A percentile compares a stretch with the other conserved stretches of the same genome.
Evolutionary conservation across 2,329 filamentous ascomycete species (phyloP).

Genomic region (Alternaria tenuissima): DNA sequence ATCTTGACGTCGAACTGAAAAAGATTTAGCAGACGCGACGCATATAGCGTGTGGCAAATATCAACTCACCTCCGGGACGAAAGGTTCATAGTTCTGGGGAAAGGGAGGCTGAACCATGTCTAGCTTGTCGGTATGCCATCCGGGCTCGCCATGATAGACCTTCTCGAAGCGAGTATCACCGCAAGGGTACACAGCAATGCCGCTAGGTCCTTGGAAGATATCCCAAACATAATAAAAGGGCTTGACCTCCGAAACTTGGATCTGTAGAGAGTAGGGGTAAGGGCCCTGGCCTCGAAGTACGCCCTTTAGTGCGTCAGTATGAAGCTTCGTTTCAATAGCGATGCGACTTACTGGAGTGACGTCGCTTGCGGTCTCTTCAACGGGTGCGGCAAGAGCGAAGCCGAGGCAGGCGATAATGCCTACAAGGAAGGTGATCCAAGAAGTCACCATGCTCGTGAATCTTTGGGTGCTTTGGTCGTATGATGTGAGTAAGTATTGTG

Average conservation of each 20-base stretch:
- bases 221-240: not conserved
- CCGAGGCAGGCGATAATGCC: not conserved
- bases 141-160: slow-evolving; percentile 1
- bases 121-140: slow-evolving; percentile 1
- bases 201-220: slow-evolving; percentile 8
- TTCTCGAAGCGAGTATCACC: slow-evolving; percentile 1
- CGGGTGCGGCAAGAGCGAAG: not conserved
- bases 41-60: not conserved
- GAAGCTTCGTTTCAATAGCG: not conserved
- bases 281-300: not conserved
- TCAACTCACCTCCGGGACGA: not conserved
- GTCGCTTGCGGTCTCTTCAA: not conserved
- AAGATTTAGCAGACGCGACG: not conserved
- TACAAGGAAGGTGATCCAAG: not conserved
- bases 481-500: not conserved
- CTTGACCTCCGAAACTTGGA: not conserved
- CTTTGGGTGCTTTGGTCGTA: no score
- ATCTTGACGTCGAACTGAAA: not conserved
- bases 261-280: slow-evolving; percentile 7
- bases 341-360: not conserved
- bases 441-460: not conserved
- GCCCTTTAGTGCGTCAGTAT: not conserved
- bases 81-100: not conserved
- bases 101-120: not conserved
- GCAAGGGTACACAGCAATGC: slow-evolving; percentile 5